Conservation (phyloP, 2,329 filamentous ascomycete species). For the Nakataea oryzae region DNA sequence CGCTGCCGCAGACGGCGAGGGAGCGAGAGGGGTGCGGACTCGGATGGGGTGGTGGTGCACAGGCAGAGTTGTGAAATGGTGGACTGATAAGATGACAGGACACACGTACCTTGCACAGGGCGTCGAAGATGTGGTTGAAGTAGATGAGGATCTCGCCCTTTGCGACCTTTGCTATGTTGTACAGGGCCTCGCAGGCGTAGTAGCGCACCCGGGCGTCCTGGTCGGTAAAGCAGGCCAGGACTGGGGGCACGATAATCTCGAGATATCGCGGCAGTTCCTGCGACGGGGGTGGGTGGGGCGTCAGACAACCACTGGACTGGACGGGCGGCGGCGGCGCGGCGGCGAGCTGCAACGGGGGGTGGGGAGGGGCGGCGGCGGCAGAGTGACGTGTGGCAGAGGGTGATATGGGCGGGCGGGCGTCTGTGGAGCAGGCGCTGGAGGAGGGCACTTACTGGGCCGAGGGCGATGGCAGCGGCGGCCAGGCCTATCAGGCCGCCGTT, state of each 20-base stretch:
- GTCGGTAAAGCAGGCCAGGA: constrained; percentile 93
- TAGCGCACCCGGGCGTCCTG: constrained; percentile 96
- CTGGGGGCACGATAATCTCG: constrained; percentile 87
- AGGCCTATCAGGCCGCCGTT: constrained; percentile 95
- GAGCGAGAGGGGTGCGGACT: background rate
- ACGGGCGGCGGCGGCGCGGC: background rate
- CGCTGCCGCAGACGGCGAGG: background rate
- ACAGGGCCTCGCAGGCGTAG: constrained; percentile 99
- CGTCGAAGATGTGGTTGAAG: constrained; percentile 98
- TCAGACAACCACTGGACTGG: constrained; percentile 1
- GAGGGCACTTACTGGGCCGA: constrained; percentile 74
- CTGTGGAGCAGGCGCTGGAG: background rate
- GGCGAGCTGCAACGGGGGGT: too few species aligned
- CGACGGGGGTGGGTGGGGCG: background rate
- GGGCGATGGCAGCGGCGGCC: constrained; percentile 88
- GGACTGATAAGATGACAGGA: background rate
- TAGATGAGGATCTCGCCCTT: constrained; percentile 96
- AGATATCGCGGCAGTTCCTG: constrained; percentile 88
- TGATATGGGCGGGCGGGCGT: background rate
- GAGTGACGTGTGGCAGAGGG: background rate
- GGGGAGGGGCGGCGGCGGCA: background rate
- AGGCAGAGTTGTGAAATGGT: too few species aligned
- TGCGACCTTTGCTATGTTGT: constrained; percentile 98
- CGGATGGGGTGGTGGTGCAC: background rate
- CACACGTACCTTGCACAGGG: constrained; percentile 72